phyloP scores from a whole-genome alignment of 441 rosid genomes.

The Manihot esculenta region DNA sequence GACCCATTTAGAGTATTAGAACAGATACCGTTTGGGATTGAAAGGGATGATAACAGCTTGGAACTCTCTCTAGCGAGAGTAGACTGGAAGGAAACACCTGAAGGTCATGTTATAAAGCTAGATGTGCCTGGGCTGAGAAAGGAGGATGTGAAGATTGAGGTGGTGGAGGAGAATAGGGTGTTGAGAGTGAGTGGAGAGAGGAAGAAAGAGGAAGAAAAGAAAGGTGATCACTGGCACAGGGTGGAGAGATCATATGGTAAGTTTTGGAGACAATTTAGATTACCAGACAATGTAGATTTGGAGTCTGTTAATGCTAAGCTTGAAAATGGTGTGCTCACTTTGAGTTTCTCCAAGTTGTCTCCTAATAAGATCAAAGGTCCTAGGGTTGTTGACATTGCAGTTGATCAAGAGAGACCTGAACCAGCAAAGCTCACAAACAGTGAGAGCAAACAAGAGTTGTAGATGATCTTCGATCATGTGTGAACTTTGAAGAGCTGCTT shows the following conservation, averaged over 20 bases:
- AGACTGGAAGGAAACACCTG: conserved; percentile 83
- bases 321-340: conserved; percentile 62
- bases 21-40: conserved; percentile 49
- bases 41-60: too few species aligned
- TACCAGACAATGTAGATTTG: conserved; percentile 70
- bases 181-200: conserved; percentile 72
- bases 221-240: conserved; percentile 74
- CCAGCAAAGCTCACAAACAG: neutral
- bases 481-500: too few species aligned
- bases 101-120: conserved; percentile 56
- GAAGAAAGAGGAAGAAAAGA: conserved; percentile 57
- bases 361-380: conserved; percentile 59
- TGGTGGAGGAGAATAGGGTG: conserved; percentile 58
- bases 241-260: conserved; percentile 67
- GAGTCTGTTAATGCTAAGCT: conserved; percentile 61
- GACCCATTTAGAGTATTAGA: conserved; percentile 69
- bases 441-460: conserved; percentile 29
- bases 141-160: conserved; percentile 51
- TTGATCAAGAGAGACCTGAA: conserved; percentile 31
- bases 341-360: conserved; percentile 52
- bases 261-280: conserved; percentile 72
- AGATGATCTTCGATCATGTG: too few species aligned
- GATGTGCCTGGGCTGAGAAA: conserved; percentile 55
- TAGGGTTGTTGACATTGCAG: conserved; percentile 49
- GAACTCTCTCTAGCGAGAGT: conserved; percentile 44